Percentiles rank a stretch among this genome's conserved stretches.
Conservation (phyloP, 805 yeast species). For the Candida incommunis region DNA sequence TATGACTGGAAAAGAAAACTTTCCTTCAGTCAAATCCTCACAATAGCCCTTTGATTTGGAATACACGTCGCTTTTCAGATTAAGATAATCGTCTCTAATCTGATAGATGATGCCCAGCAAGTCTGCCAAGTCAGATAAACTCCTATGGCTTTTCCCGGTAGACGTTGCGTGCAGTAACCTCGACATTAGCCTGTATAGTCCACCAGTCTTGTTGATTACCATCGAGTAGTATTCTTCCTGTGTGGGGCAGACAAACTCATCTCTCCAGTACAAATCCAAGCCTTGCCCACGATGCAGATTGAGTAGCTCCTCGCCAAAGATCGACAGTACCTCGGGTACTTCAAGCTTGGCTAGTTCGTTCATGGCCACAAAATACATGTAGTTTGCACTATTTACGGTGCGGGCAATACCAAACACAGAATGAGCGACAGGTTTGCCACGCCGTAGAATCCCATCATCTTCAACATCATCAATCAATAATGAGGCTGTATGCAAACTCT, state of each 20-base stretch:
- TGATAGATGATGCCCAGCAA: conserved; percentile 75
- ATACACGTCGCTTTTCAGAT: conserved; percentile 39
- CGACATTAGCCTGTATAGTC: conserved; percentile 64
- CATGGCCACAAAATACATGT: conserved; percentile 66
- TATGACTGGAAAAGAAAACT: conserved; percentile 73
- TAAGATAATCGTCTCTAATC: conserved; percentile 71
- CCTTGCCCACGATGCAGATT: conserved; percentile 86
- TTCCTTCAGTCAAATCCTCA: conserved; percentile 85
- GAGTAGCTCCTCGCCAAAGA: conserved; percentile 59
- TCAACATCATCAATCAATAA: conserved; percentile 79
- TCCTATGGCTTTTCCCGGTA: conserved; percentile 3
- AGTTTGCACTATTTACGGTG: conserved; percentile 72
- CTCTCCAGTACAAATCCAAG: conserved; percentile 80
- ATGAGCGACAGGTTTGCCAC: conserved; percentile 77
- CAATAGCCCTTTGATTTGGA: conserved; percentile 59
- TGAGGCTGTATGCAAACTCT: conserved; percentile 51
- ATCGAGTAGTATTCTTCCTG: conserved; percentile 55
- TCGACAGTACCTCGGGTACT: conserved; percentile 20
- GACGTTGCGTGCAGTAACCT: conserved; percentile 38
- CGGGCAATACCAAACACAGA: conserved; percentile 60
- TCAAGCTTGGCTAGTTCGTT: conserved; percentile 28
- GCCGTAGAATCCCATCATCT: conserved; percentile 52
- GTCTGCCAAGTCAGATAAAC: conserved; percentile 50
- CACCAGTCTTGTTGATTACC: conserved; percentile 87
- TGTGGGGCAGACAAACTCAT: conserved; percentile 40